Evolutionary conservation across 2,329 filamentous ascomycete genomes (phyloP).

Genomic region (Microsporum canis): DNA sequence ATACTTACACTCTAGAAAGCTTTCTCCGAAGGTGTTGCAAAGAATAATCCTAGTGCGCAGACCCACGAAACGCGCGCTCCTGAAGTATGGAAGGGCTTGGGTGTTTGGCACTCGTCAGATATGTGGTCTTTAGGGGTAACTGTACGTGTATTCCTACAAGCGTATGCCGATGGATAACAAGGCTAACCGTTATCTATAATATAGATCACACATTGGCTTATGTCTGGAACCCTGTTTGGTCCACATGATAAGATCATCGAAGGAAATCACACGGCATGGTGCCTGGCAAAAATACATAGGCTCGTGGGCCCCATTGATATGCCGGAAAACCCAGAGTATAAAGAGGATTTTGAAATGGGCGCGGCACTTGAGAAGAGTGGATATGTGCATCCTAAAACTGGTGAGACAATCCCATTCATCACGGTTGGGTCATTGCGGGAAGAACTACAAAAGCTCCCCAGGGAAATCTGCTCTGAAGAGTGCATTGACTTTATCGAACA

Average conservation of each 20-base stretch:
- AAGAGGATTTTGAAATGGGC: background rate
- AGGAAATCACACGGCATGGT: background rate
- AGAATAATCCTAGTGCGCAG: slow-evolving; percentile 7
- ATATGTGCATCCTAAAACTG: background rate
- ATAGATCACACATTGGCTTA: slow-evolving; percentile 11
- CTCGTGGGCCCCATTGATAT: background rate
- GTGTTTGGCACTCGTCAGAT: slow-evolving; percentile 12
- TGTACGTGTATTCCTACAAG: background rate
- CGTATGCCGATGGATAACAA: background rate
- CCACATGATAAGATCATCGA: background rate
- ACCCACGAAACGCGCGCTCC: slow-evolving; percentile 10
- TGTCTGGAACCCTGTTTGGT: slow-evolving; percentile 8
- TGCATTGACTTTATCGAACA: background rate
- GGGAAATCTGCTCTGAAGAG: background rate
- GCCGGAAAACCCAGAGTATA: background rate
- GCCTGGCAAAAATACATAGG: background rate
- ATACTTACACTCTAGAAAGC: slow-evolving; percentile 8
- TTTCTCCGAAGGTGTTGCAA: background rate
- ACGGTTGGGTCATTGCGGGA: background rate
- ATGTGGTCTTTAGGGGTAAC: slow-evolving; percentile 12
- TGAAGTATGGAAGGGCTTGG: slow-evolving; percentile 11
- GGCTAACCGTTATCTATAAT: background rate
- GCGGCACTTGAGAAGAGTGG: background rate
- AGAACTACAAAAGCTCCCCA: background rate
- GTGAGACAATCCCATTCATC: background rate